Percentiles rank a stretch among this genome's conserved stretches.
Evolutionary conservation across 495 filamentous ascomycete species (phyloP).

Genomic region (Penicillium mononematosum): DNA sequence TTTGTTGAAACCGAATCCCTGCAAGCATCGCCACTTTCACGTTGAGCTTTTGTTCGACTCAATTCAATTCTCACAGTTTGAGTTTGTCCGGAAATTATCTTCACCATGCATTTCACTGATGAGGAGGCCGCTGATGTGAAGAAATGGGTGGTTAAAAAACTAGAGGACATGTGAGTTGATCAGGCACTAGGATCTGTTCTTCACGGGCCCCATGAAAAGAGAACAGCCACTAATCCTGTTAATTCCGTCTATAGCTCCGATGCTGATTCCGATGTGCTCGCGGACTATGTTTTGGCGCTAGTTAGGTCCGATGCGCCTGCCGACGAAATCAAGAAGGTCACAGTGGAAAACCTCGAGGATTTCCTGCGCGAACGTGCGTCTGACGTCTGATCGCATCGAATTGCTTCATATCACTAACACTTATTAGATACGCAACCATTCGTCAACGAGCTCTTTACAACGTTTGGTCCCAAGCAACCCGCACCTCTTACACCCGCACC

Average conservation of each 20-base stretch:
- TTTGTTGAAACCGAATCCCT: constrained; percentile 18
- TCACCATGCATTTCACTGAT: constrained; percentile 73
- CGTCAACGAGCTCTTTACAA: constrained; percentile 81
- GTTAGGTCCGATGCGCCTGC: constrained; percentile 74
- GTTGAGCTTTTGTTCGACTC: background rate
- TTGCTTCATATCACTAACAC: constrained; percentile 16
- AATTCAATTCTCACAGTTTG: background rate
- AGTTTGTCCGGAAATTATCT: background rate
- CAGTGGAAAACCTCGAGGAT: constrained; percentile 77
- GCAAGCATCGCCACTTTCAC: constrained; percentile 8
- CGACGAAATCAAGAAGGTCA: constrained; percentile 69
- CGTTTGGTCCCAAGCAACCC: constrained; percentile 57
- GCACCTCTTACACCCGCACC: constrained; percentile 46
- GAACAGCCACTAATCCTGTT: constrained; percentile 10
- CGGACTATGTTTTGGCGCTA: constrained; percentile 93
- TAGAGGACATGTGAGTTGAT: constrained; percentile 80
- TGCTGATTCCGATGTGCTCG: constrained; percentile 91
- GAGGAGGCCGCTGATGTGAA: constrained; percentile 72
- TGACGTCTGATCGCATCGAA: constrained; percentile 18
- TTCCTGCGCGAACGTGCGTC: constrained; percentile 77
- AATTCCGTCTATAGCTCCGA: constrained; percentile 63
- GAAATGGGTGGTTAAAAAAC: constrained; percentile 82
- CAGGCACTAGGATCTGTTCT: background rate
- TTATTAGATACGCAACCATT: constrained; percentile 66
- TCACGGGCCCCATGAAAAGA: background rate